phyloP scores from a whole-genome alignment of 305 asterid genomes.

The Fraxinus angustifolia region DNA sequence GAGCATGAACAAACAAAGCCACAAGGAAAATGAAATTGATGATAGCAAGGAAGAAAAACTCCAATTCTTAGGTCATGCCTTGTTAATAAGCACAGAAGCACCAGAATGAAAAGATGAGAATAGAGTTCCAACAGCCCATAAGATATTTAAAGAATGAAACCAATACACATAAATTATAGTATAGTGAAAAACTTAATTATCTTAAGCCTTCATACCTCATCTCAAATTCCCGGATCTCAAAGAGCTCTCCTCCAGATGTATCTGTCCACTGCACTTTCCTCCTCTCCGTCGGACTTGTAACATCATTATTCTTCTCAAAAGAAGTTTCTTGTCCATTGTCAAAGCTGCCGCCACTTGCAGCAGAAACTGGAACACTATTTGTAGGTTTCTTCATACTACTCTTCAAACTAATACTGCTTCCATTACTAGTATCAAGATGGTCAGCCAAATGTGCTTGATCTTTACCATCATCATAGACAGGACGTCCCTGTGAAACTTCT shows the following conservation, averaged over 20 bases:
- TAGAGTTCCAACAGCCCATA: neutral
- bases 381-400: constrained; percentile 75
- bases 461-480: constrained; percentile 35
- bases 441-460: constrained; percentile 33
- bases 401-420: constrained; percentile 42
- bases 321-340: constrained; percentile 26
- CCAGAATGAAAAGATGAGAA: neutral
- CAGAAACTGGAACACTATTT: constrained; percentile 28
- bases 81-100: neutral
- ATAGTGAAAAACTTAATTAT: neutral
- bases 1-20: neutral
- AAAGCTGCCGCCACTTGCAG: constrained; percentile 29
- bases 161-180: neutral
- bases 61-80: neutral
- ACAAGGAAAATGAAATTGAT: neutral
- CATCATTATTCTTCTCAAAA: constrained; percentile 34
- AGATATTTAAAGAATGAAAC: neutral
- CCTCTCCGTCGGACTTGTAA: constrained; percentile 37
- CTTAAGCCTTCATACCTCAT: constrained; percentile 53
- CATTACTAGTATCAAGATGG: constrained; percentile 27
- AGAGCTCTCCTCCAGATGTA: constrained; percentile 70
- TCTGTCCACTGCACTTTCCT: constrained; percentile 90
- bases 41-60: neutral
- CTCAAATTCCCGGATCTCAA: constrained; percentile 77
- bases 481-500: constrained; percentile 41